A percentile compares a stretch with the other conserved stretches of the same genome.
Conservation (phyloP, 2,329 filamentous ascomycete genomes). For the Sporothrix luriei region DNA sequence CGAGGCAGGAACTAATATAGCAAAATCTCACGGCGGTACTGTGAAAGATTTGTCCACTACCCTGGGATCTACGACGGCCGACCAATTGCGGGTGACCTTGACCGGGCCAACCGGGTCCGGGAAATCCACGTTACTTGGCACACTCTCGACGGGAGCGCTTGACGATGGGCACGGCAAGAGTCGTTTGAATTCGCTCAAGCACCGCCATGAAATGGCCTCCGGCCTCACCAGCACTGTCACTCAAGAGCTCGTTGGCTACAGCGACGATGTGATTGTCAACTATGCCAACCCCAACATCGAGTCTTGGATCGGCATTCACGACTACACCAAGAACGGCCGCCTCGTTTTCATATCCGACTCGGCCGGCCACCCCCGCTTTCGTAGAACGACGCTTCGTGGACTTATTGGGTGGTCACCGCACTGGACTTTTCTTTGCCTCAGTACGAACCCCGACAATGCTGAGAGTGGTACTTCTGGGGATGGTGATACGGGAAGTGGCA, state of each 20-base stretch:
- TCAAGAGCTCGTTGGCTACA: conserved; percentile 89
- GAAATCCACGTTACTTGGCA: conserved; percentile 88
- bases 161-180: conserved; percentile 94
- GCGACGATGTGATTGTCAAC: conserved; percentile 66
- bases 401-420: conserved; percentile 96
- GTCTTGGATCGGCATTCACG: conserved; percentile 93
- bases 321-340: conserved; percentile 69
- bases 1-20: neutral
- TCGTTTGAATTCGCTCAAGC: conserved; percentile 82
- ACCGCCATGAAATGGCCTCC: conserved; percentile 88
- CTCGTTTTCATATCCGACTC: conserved; percentile 90
- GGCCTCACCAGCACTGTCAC: conserved; percentile 93
- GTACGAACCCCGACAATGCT: conserved; percentile 67
- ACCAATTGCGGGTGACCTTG: conserved; percentile 83
- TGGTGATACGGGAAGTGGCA: conserved; percentile 57
- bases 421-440: conserved; percentile 84
- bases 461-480: conserved; percentile 43
- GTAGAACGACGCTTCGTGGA: conserved; percentile 83
- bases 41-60: conserved; percentile 27
- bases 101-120: conserved; percentile 88
- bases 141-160: conserved; percentile 79
- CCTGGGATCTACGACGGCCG: conserved; percentile 46
- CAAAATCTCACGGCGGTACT: conserved; percentile 31
- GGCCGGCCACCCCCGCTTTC: conserved; percentile 85
- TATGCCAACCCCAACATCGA: conserved; percentile 85